A percentile compares a stretch with the other conserved stretches of the same genome.
Conservation (phyloP, 192 early-diverging fungal species). For the Linnemannia schmuckeri region DNA sequence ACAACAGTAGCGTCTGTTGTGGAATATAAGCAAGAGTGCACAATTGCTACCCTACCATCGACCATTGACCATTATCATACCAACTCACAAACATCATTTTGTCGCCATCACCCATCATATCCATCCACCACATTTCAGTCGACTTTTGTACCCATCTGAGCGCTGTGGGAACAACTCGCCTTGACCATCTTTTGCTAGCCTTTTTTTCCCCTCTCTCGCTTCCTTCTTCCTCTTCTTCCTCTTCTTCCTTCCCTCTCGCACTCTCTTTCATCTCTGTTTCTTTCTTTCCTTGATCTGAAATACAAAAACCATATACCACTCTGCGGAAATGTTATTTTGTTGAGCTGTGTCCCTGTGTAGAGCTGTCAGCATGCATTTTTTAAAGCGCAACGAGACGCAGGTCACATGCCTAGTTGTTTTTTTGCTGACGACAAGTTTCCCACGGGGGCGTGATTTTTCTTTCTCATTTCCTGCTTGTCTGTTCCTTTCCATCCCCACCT, state of each 20-base stretch:
- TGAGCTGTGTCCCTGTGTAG: background rate
- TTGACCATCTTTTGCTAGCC: background rate
- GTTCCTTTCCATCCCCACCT: background rate
- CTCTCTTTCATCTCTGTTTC: background rate
- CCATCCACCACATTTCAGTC: background rate
- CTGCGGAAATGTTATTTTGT: background rate
- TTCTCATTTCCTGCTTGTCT: background rate
- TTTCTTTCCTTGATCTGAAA: background rate
- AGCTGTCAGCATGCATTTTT: background rate
- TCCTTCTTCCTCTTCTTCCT: background rate
- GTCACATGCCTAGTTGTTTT: background rate
- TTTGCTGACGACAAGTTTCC: background rate
- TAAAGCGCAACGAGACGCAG: background rate
- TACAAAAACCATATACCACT: conserved; percentile 7
- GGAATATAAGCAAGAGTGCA: conserved; percentile 33
- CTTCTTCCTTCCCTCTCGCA: background rate
- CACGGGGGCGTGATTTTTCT: background rate
- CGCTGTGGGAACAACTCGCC: background rate
- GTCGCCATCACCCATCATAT: background rate
- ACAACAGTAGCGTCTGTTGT: conserved; percentile 42
- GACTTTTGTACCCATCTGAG: background rate
- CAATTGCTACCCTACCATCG: background rate
- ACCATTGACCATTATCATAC: background rate
- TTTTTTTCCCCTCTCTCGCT: background rate
- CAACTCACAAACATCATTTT: background rate